These are phyloP conservation scores for Aspergillus nomiae DNA, from an alignment of 2,329 filamentous ascomycete species.

Conservation along the genomic window DNA sequence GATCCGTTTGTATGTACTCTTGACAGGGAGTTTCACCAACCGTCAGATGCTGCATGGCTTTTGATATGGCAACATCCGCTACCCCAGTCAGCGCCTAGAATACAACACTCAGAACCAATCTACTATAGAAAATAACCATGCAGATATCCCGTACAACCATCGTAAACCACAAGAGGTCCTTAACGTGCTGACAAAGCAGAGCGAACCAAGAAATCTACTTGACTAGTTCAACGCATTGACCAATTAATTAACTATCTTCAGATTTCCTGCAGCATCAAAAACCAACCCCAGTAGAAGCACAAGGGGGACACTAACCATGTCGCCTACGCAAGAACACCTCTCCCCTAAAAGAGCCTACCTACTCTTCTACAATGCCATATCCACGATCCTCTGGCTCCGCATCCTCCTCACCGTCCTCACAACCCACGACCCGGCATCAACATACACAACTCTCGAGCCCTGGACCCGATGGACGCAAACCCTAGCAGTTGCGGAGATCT, in stretches of 20 bases:
- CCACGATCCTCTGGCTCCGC: conserved; percentile 26
- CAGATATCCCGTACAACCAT: no score
- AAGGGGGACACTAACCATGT: not conserved
- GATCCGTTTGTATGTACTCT: not conserved
- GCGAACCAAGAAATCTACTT: not conserved
- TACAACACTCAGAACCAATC: no score
- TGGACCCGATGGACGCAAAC: conserved; percentile 30
- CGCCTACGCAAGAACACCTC: not conserved
- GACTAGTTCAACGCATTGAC: not conserved
- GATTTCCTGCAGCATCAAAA: not conserved
- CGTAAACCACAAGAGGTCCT: no score
- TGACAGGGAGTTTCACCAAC: not conserved
- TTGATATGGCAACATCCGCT: not conserved
- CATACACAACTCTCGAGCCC: conserved; percentile 28
- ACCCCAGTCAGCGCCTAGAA: not conserved
- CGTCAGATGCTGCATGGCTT: not conserved
- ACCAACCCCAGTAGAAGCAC: not conserved
- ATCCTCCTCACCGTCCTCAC: conserved; percentile 23
- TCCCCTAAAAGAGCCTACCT: conserved; percentile 21
- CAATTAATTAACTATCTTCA: not conserved
- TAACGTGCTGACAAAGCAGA: not conserved
- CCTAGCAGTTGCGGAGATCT: conserved; percentile 26
- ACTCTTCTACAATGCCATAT: conserved; percentile 27
- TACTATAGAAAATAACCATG: no score
- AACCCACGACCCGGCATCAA: conserved; percentile 6